These are phyloP conservation scores for Elsinoe fawcettii DNA, from an alignment of 2,329 filamentous ascomycete genomes.

Conservation along the genomic window DNA sequence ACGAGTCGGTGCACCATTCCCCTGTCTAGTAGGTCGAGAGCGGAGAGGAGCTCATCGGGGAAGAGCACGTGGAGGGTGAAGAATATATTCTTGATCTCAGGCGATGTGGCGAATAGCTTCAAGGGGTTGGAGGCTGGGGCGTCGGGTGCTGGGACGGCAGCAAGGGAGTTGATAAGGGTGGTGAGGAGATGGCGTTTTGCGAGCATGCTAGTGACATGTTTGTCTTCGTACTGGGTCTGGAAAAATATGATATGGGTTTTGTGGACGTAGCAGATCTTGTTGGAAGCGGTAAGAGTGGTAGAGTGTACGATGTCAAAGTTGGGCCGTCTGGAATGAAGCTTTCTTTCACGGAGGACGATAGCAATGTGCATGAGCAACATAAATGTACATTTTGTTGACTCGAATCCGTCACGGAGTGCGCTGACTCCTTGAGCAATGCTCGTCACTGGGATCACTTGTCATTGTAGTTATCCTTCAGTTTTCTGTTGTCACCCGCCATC, in stretches of 20 bases:
- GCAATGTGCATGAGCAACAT: no score
- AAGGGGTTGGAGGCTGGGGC: constrained; percentile 38
- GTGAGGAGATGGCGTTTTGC: constrained; percentile 22
- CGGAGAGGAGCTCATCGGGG: constrained; percentile 70
- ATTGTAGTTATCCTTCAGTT: no score
- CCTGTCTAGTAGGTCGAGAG: constrained; percentile 80
- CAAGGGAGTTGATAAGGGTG: constrained; percentile 24
- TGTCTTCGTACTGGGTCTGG: neutral
- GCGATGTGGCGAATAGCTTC: constrained; percentile 22
- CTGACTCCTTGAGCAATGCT: no score
- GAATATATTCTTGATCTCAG: constrained; percentile 43
- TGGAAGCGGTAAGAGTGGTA: no score
- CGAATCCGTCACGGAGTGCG: no score
- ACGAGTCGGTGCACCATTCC: constrained; percentile 54
- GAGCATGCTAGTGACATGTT: constrained; percentile 4
- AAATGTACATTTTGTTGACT: no score
- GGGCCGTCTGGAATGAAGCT: no score
- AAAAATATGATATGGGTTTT: neutral
- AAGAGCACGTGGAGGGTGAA: constrained; percentile 79
- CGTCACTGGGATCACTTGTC: no score
- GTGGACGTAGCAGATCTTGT: no score
- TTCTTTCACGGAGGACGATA: no score
- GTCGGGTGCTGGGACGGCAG: constrained; percentile 21
- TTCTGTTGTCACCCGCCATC: no score
- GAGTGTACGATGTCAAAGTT: no score